These are phyloP conservation scores for Pseudopediastrum boryanum DNA, from an alignment of 139 green algal species.

Conservation along the genomic window DNA sequence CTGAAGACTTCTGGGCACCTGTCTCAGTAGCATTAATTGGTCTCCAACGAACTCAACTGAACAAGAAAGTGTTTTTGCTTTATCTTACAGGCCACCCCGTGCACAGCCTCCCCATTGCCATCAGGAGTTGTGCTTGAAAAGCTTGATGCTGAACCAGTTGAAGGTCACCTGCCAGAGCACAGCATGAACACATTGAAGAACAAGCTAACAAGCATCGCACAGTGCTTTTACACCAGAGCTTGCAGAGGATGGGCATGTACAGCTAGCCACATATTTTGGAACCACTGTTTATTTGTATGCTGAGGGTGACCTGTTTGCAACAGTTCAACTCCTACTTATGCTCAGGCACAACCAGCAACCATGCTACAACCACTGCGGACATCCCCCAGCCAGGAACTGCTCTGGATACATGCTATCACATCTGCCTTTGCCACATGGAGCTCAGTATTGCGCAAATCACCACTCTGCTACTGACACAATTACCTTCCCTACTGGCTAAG, in stretches of 20 bases:
- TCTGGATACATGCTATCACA: no score
- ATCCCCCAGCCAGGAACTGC: no score
- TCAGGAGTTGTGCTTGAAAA: slow-evolving; percentile 37
- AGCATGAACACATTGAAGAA: neutral
- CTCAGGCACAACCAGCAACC: no score
- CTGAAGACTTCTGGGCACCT: neutral
- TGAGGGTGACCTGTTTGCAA: no score
- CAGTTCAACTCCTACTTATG: neutral
- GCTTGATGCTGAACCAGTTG: slow-evolving; percentile 36
- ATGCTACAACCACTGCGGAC: no score
- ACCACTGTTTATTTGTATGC: neutral
- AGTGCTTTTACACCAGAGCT: neutral
- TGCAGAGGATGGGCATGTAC: neutral
- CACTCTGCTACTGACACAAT: no score
- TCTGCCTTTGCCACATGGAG: no score
- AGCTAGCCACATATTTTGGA: neutral
- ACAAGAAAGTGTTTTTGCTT: neutral
- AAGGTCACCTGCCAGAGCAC: neutral
- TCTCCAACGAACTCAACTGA: no score
- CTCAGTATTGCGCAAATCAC: no score
- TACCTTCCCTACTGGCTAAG: no score
- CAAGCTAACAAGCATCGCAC: neutral
- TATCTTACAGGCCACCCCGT: neutral
- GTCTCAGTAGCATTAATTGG: no score
- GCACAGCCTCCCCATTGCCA: neutral